Percentiles rank a stretch among this genome's conserved stretches.
Conservation (phyloP, 345 rosid genomes). For the Stellera chamaejasme region DNA sequence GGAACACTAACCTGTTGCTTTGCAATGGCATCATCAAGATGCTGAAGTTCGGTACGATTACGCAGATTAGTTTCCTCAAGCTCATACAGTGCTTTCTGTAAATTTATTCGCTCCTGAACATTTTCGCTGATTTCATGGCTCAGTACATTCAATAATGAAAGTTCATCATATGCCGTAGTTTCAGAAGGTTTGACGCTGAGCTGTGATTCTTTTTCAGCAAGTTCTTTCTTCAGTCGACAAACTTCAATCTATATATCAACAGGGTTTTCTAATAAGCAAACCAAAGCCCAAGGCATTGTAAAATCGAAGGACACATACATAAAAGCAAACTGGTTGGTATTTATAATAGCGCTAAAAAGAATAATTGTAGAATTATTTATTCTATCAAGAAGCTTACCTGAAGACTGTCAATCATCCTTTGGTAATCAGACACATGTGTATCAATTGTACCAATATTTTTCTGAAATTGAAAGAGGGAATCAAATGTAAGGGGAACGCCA, state of each 20-base stretch:
- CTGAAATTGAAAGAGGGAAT: conserved; percentile 25
- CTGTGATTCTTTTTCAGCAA: conserved; percentile 81
- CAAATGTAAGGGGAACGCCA: background rate
- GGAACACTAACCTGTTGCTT: conserved; percentile 52
- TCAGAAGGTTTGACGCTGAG: conserved; percentile 65
- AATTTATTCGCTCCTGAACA: conserved; percentile 87
- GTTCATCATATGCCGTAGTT: conserved; percentile 70
- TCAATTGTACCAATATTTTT: conserved; percentile 91
- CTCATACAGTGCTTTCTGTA: conserved; percentile 85
- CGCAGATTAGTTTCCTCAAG: conserved; percentile 83
- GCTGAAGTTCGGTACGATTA: conserved; percentile 72
- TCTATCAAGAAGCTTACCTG: conserved; percentile 40
- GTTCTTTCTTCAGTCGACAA: conserved; percentile 64
- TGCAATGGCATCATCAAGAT: conserved; percentile 80
- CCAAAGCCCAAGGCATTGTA: background rate
- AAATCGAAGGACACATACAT: too few relatives aligned
- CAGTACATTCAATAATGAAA: conserved; percentile 77
- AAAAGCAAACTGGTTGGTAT: too few relatives aligned
- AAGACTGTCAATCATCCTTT: conserved; percentile 93
- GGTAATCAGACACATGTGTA: conserved; percentile 88
- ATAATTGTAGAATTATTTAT: background rate
- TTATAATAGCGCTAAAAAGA: too few relatives aligned
- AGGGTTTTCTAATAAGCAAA: background rate
- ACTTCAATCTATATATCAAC: conserved; percentile 61
- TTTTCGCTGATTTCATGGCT: conserved; percentile 96